Evolutionary conservation across 495 filamentous ascomycete species (phyloP).

Genomic region (Daldinia concentrica): DNA sequence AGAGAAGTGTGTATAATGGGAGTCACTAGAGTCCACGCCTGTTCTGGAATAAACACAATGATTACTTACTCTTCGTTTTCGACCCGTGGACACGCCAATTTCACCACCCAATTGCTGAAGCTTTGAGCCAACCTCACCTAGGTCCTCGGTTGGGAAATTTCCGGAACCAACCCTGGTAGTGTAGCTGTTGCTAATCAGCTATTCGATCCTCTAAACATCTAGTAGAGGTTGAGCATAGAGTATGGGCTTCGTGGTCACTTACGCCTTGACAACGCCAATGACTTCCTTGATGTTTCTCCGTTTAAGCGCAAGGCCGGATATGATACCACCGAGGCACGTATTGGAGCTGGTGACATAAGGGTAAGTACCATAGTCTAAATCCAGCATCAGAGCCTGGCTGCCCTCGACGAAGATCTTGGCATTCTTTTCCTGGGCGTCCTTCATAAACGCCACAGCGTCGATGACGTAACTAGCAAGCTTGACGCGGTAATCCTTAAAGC

Average conservation of each 20-base stretch:
- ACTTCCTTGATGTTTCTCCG: slow-evolving; percentile 5
- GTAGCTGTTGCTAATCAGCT: not conserved
- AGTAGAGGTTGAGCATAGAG: not conserved
- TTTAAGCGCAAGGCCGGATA: not conserved
- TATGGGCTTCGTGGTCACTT: not conserved
- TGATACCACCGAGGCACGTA: slow-evolving; percentile 3
- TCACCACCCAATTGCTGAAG: slow-evolving; percentile 5
- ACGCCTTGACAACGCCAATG: slow-evolving; percentile 7
- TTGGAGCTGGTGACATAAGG: slow-evolving; percentile 11
- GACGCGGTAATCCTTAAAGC: slow-evolving; percentile 1
- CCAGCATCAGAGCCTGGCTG: slow-evolving; percentile 4
- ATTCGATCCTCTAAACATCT: not conserved
- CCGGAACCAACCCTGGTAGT: slow-evolving; percentile 8
- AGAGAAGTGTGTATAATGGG: not conserved
- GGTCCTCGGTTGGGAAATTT: slow-evolving; percentile 1
- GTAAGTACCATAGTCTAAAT: slow-evolving; percentile 6
- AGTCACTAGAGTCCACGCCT: not conserved
- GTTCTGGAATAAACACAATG: not conserved
- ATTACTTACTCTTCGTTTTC: slow-evolving; percentile 3
- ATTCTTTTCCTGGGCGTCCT: not conserved
- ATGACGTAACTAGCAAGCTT: not conserved
- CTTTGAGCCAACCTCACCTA: slow-evolving; percentile 1
- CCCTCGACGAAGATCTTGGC: slow-evolving; percentile 8
- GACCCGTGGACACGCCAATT: slow-evolving; percentile 4
- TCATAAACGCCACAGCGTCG: slow-evolving; percentile 6